phyloP scores from a whole-genome alignment of 2,329 filamentous ascomycete species.

The Colletotrichum magnum region DNA sequence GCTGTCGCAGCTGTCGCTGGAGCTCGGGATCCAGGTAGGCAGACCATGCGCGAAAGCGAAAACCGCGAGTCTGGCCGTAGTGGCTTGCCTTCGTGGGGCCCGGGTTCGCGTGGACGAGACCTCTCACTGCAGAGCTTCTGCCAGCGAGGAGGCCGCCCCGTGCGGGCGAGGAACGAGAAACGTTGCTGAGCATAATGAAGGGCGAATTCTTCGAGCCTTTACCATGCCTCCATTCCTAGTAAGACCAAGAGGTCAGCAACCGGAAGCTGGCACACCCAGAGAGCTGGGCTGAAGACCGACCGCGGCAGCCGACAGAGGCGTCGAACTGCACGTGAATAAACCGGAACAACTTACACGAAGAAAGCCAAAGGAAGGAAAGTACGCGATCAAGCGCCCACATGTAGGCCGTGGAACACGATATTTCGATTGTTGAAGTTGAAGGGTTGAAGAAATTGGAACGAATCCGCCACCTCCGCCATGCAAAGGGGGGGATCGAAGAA shows the following conservation, averaged over 20 bases:
- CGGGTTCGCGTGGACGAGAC: slow-evolving; percentile 25
- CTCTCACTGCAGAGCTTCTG: slow-evolving; percentile 23
- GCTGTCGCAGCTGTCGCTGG: slow-evolving; percentile 60
- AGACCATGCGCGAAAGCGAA: slow-evolving; percentile 65
- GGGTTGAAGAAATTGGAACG: slow-evolving; percentile 2
- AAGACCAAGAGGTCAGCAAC: neutral
- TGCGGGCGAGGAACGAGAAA: slow-evolving; percentile 47
- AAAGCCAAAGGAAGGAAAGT: slow-evolving; percentile 3
- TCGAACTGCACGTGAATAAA: slow-evolving; percentile 14
- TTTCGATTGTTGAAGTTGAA: slow-evolving; percentile 1
- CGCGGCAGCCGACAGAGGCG: slow-evolving; percentile 14
- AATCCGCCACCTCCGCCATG: slow-evolving; percentile 29
- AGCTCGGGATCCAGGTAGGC: slow-evolving; percentile 57
- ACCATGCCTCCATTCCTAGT: slow-evolving; percentile 28
- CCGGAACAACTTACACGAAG: slow-evolving; percentile 32
- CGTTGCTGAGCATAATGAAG: slow-evolving; percentile 47
- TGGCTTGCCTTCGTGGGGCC: slow-evolving; percentile 41
- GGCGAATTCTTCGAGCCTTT: slow-evolving; percentile 12
- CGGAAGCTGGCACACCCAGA: neutral
- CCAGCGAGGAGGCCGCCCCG: slow-evolving; percentile 46
- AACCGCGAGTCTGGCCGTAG: slow-evolving; percentile 59
- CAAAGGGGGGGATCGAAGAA: slow-evolving; percentile 7
- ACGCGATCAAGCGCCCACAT: slow-evolving; percentile 9
- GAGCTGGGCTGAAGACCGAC: neutral
- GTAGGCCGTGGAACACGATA: slow-evolving; percentile 3